Conservation (phyloP, 139 green algal species). For the Yamagishiella unicocca region DNA sequence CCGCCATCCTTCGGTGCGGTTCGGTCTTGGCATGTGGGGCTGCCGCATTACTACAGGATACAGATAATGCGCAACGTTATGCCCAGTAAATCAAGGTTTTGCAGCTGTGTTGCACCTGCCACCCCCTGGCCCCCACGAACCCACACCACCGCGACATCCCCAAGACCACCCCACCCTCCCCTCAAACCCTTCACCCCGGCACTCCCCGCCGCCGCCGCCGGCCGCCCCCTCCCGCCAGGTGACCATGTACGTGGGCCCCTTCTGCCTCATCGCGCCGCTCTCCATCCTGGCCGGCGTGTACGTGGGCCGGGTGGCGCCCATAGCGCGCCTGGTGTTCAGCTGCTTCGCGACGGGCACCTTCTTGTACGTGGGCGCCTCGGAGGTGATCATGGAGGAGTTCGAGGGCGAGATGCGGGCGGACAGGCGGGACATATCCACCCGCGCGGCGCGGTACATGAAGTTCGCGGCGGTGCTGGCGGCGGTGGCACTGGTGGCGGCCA, state of each 20-base stretch:
- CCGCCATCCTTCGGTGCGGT: neutral
- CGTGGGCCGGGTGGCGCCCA: constrained; percentile 47
- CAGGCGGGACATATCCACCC: constrained; percentile 31
- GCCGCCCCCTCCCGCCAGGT: constrained; percentile 40
- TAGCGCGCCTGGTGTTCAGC: constrained; percentile 57
- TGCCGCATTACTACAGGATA: neutral
- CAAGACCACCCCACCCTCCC: neutral
- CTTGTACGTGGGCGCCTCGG: constrained; percentile 65
- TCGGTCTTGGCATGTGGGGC: neutral
- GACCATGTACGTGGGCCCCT: constrained; percentile 58
- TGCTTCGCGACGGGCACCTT: constrained; percentile 71
- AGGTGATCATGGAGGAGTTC: constrained; percentile 70
- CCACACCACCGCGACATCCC: too few relatives aligned
- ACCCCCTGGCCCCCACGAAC: too few relatives aligned
- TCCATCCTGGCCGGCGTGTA: constrained; percentile 54
- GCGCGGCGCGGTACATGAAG: constrained; percentile 54
- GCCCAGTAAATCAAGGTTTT: too few relatives aligned
- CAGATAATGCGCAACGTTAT: neutral
- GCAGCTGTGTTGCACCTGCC: too few relatives aligned
- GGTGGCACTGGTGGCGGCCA: constrained; percentile 52
- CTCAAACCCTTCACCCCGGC: neutral
- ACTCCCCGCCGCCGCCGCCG: too few relatives aligned
- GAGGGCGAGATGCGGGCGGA: constrained; percentile 59
- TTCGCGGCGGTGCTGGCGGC: constrained; percentile 55
- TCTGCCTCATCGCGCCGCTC: constrained; percentile 55